phyloP scores from a whole-genome alignment of 2,329 filamentous ascomycete species.

The Hansfordia pulvinata region DNA sequence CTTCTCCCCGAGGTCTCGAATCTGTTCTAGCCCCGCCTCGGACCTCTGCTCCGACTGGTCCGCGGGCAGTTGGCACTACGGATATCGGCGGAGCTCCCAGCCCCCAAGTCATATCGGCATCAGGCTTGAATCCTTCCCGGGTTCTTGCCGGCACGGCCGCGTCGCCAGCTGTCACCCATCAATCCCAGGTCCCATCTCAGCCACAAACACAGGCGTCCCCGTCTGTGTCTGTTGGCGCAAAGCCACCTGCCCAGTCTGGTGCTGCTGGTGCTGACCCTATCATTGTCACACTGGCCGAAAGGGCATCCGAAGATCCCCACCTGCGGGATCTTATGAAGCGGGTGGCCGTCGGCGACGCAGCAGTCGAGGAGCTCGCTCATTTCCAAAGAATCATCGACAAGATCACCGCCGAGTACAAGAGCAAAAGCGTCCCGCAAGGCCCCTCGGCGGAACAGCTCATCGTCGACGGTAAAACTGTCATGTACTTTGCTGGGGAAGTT shows the following conservation, averaged over 20 bases:
- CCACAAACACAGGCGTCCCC: too few relatives aligned
- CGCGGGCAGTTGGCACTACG: slow-evolving; percentile 5
- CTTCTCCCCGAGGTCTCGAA: slow-evolving; percentile 14
- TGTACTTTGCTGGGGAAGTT: slow-evolving; percentile 46
- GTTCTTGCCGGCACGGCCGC: too few relatives aligned
- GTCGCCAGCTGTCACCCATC: too few relatives aligned
- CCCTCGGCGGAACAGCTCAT: slow-evolving; percentile 40
- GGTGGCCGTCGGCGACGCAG: slow-evolving; percentile 63
- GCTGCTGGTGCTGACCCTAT: slow-evolving; percentile 49
- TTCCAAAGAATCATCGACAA: slow-evolving; percentile 76
- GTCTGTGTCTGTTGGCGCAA: too few relatives aligned
- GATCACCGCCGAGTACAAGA: slow-evolving; percentile 48
- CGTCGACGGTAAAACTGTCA: slow-evolving; percentile 41
- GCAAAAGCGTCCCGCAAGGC: slow-evolving; percentile 32
- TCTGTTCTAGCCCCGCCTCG: slow-evolving; percentile 18
- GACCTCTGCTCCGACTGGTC: slow-evolving; percentile 10
- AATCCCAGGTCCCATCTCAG: too few relatives aligned
- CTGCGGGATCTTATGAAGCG: slow-evolving; percentile 73
- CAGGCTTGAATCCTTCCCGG: too few relatives aligned
- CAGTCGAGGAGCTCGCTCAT: slow-evolving; percentile 54
- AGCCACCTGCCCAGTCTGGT: too few relatives aligned
- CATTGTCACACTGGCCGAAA: slow-evolving; percentile 65
- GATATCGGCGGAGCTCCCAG: too few relatives aligned
- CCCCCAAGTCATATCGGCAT: too few relatives aligned
- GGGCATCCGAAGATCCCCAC: slow-evolving; percentile 58